Evolutionary conservation across 805 yeast species (phyloP).

Genomic region (Candida berthetii): DNA sequence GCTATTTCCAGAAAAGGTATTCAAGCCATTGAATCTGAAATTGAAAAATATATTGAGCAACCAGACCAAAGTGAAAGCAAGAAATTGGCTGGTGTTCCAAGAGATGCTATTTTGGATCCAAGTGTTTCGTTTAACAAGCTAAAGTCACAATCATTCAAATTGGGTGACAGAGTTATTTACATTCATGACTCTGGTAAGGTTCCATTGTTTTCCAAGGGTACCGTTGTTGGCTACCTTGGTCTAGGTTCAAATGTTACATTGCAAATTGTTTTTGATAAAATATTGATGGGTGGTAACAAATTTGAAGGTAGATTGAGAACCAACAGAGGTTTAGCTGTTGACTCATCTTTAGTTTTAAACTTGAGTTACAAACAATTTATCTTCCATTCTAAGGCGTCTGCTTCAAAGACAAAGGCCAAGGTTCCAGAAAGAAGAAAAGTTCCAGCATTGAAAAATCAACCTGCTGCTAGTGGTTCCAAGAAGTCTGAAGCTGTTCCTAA

Average conservation of each 20-base stretch:
- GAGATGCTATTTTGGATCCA: slow-evolving; percentile 76
- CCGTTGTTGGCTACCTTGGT: slow-evolving; percentile 73
- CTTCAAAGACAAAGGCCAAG: slow-evolving; percentile 20
- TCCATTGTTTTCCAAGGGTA: slow-evolving; percentile 82
- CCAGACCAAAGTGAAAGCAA: slow-evolving; percentile 43
- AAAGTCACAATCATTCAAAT: slow-evolving; percentile 65
- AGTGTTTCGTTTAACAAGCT: slow-evolving; percentile 63
- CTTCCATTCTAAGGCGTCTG: slow-evolving; percentile 65
- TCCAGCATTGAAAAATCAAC: slow-evolving; percentile 1
- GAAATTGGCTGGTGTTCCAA: slow-evolving; percentile 77
- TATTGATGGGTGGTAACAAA: slow-evolving; percentile 75
- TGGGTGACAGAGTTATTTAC: slow-evolving; percentile 89
- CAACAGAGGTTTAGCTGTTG: slow-evolving; percentile 80
- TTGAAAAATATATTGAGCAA: slow-evolving; percentile 37
- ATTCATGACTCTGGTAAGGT: slow-evolving; percentile 86
- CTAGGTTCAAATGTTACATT: slow-evolving; percentile 48
- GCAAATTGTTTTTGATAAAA: slow-evolving; percentile 78
- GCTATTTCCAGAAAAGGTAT: slow-evolving; percentile 64
- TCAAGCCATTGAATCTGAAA: slow-evolving; percentile 56
- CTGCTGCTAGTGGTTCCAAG: neutral
- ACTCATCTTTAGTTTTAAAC: slow-evolving; percentile 76
- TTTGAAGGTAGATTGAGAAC: slow-evolving; percentile 73
- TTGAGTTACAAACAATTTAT: slow-evolving; percentile 69
- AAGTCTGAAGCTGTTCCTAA: neutral
- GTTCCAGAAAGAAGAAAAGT: slow-evolving; percentile 22